Evolutionary conservation across 495 filamentous ascomycete species (phyloP).

Genomic region (Penicillium flavigenum): DNA sequence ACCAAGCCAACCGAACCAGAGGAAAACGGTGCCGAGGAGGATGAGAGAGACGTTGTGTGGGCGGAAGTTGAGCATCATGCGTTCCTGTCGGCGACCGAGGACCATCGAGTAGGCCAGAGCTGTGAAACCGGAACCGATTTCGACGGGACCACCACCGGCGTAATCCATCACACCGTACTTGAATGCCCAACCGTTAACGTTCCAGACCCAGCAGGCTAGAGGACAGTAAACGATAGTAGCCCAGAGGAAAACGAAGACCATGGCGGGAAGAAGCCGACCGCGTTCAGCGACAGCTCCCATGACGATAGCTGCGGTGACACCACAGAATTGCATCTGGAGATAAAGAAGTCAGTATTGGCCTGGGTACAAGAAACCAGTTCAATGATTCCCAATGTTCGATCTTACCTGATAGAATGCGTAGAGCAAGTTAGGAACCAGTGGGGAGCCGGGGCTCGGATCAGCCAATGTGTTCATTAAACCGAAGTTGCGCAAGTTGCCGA

Average conservation of each 20-base stretch:
- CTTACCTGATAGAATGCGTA: constrained; percentile 69
- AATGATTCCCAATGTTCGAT: background rate
- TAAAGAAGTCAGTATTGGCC: background rate
- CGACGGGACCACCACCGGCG: constrained; percentile 95
- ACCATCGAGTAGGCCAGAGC: constrained; percentile 95
- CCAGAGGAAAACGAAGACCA: constrained; percentile 96
- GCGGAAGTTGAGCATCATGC: constrained; percentile 96
- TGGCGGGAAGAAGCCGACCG: constrained; percentile 87
- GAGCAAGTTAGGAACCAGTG: constrained; percentile 61
- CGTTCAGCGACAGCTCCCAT: constrained; percentile 92
- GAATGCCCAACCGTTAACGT: constrained; percentile 87
- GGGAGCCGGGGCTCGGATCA: constrained; percentile 61
- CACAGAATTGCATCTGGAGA: constrained; percentile 89
- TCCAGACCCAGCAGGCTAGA: constrained; percentile 94
- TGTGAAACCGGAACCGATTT: constrained; percentile 90
- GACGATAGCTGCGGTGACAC: constrained; percentile 86
- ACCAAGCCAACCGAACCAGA: constrained; percentile 98
- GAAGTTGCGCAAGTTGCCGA: constrained; percentile 65
- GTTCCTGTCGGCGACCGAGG: constrained; percentile 93
- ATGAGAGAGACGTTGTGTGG: constrained; percentile 99
- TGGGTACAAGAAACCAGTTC: background rate
- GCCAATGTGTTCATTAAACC: constrained; percentile 64
- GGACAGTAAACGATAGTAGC: constrained; percentile 97
- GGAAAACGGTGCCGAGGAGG: constrained; percentile 88
- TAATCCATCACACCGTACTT: constrained; percentile 95